Percentiles rank a stretch among this genome's conserved stretches.
phyloP scores from a whole-genome alignment of 106 monocot genomes.

The Dioscorea dumetorum region DNA sequence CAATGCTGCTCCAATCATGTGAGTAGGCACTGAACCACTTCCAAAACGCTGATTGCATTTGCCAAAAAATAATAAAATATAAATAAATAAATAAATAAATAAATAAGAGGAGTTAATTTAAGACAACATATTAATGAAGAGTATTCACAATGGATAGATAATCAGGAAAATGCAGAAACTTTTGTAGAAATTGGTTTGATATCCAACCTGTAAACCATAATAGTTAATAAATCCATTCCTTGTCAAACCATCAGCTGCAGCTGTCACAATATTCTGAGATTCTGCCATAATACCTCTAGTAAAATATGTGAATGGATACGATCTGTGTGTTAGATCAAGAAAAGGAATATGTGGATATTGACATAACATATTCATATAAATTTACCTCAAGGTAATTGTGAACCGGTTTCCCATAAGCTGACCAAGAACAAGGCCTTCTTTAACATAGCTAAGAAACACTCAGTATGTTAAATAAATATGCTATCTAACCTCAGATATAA shows the following conservation, averaged over 20 bases:
- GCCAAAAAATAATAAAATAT: background rate
- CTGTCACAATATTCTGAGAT: constrained; percentile 60
- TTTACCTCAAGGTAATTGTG: constrained; percentile 87
- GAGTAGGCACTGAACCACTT: constrained; percentile 97
- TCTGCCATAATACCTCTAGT: constrained; percentile 78
- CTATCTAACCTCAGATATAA: background rate
- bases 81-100: too few relatives aligned
- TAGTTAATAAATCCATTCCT: constrained; percentile 93
- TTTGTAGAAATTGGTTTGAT: background rate
- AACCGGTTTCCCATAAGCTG: constrained; percentile 87
- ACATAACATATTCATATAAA: constrained; percentile 1
- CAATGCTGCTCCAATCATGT: constrained; percentile 81
- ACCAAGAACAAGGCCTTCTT: constrained; percentile 90
- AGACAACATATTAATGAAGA: background rate
- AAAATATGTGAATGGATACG: background rate
- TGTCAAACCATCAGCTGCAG: constrained; percentile 64
- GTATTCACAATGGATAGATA: too few relatives aligned
- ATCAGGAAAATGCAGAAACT: background rate
- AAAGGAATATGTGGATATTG: background rate
- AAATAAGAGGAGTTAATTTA: background rate
- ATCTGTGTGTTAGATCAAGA: background rate
- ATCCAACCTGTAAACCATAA: constrained; percentile 78
- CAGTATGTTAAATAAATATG: background rate
- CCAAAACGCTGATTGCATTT: constrained; percentile 75
- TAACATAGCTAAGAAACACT: constrained; percentile 46